phyloP scores from a whole-genome alignment of 495 filamentous ascomycete species.

The Letharia lupina region DNA sequence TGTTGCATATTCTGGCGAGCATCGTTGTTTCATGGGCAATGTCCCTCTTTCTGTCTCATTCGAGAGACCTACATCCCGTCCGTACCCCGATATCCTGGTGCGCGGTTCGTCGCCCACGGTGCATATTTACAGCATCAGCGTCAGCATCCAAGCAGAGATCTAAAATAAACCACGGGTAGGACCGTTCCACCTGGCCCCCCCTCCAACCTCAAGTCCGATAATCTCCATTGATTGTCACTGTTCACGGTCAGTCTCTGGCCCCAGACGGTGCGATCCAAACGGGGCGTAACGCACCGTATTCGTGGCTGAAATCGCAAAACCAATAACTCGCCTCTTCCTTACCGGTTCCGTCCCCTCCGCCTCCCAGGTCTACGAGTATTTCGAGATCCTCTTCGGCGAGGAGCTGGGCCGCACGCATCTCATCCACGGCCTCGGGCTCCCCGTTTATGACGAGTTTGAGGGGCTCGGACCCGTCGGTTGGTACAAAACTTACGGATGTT shows the following conservation, averaged over 20 bases:
- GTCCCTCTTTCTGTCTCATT: background rate
- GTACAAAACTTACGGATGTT: slow-evolving; percentile 87
- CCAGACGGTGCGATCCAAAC: slow-evolving; percentile 16
- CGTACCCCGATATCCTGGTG: background rate
- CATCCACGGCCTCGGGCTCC: slow-evolving; percentile 84
- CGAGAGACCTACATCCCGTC: background rate
- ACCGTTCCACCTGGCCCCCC: background rate
- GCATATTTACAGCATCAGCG: background rate
- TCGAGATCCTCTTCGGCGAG: slow-evolving; percentile 79
- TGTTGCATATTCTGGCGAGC: background rate
- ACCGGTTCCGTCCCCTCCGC: slow-evolving; percentile 45
- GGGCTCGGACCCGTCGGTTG: slow-evolving; percentile 69
- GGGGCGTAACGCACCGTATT: slow-evolving; percentile 55
- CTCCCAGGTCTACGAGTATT: slow-evolving; percentile 61
- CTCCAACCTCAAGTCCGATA: slow-evolving; percentile 48
- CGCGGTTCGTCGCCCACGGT: background rate
- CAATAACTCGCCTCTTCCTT: slow-evolving; percentile 74
- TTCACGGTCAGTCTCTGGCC: background rate
- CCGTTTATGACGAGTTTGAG: slow-evolving; percentile 82
- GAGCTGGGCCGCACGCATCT: slow-evolving; percentile 68
- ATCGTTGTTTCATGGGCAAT: background rate
- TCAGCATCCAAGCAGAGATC: background rate
- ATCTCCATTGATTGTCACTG: slow-evolving; percentile 78
- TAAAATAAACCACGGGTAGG: background rate
- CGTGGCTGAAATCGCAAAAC: slow-evolving; percentile 98